Conservation (phyloP, 768 basidiomycete species). For the Cystofilobasidium bisporidii region DNA sequence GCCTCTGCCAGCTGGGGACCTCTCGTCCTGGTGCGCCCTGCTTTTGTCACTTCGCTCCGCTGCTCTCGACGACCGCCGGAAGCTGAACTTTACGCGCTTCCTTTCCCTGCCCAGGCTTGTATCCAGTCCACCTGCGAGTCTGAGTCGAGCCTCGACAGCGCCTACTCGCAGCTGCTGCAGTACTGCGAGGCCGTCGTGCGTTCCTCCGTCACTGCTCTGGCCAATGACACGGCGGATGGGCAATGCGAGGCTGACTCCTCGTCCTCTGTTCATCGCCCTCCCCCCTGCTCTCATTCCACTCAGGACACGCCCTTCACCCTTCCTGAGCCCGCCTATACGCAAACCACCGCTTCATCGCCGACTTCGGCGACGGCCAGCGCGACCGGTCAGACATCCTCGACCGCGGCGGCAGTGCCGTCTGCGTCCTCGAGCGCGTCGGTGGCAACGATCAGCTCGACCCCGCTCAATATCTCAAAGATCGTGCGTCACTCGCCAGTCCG, state of each 20-base stretch:
- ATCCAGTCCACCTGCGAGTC: constrained; percentile 6
- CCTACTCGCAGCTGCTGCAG: background rate
- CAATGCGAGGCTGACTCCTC: background rate
- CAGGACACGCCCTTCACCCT: constrained; percentile 8
- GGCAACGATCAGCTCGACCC: background rate
- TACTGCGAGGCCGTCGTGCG: constrained; percentile 6
- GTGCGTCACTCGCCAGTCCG: background rate
- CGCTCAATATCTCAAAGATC: background rate
- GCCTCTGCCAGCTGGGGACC: background rate
- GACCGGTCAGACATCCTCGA: background rate
- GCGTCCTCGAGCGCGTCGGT: background rate
- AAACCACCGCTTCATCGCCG: background rate
- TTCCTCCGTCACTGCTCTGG: too few species aligned
- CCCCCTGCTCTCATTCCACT: background rate
- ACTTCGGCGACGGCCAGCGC: background rate
- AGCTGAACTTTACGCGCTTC: too few species aligned
- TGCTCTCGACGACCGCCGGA: too few species aligned
- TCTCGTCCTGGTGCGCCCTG: background rate
- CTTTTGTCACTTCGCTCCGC: background rate
- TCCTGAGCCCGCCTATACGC: background rate
- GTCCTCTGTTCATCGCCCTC: too few species aligned
- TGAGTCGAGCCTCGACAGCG: background rate
- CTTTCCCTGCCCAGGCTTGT: background rate
- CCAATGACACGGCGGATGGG: too few species aligned
- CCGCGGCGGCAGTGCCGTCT: background rate